Conservation (phyloP, 495 filamentous ascomycete genomes). For the Lentithecium fluviatile region DNA sequence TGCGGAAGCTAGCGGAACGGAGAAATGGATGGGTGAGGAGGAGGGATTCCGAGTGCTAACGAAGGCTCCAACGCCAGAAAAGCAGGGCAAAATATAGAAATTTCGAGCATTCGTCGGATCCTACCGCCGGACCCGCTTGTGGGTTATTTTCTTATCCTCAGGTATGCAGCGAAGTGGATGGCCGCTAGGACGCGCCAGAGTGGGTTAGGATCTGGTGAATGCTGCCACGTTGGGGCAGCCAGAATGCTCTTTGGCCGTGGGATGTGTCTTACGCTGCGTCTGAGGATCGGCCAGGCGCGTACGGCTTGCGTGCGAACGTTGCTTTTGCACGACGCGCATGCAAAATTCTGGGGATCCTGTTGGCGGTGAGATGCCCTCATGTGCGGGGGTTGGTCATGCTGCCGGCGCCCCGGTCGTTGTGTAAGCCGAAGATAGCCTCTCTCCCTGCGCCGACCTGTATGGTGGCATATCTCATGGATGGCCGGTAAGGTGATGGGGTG, state of each 20-base stretch:
- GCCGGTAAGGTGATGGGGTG: background rate
- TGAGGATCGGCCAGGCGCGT: background rate
- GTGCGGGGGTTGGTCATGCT: background rate
- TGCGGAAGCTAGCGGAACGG: conserved; percentile 4
- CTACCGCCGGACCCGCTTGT: background rate
- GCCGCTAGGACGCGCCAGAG: background rate
- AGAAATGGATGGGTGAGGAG: background rate
- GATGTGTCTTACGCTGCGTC: conserved; percentile 2
- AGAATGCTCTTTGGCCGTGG: conserved; percentile 20
- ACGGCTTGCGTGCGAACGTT: background rate
- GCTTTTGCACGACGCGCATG: conserved; percentile 7
- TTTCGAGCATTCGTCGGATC: background rate
- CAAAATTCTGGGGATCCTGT: background rate
- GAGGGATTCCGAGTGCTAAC: conserved; percentile 3
- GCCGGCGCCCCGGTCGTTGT: background rate
- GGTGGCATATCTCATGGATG: background rate
- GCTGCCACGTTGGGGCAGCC: background rate
- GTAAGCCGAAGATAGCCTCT: conserved; percentile 25
- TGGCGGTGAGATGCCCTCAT: conserved; percentile 2
- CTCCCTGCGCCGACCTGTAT: background rate
- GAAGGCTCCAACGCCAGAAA: background rate
- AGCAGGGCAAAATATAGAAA: conserved; percentile 1
- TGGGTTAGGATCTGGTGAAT: background rate
- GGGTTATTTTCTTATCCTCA: background rate
- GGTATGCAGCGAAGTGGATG: background rate